Conservation (phyloP, 108 stramenopile genomes). For the Skeletonema grethae region DNA sequence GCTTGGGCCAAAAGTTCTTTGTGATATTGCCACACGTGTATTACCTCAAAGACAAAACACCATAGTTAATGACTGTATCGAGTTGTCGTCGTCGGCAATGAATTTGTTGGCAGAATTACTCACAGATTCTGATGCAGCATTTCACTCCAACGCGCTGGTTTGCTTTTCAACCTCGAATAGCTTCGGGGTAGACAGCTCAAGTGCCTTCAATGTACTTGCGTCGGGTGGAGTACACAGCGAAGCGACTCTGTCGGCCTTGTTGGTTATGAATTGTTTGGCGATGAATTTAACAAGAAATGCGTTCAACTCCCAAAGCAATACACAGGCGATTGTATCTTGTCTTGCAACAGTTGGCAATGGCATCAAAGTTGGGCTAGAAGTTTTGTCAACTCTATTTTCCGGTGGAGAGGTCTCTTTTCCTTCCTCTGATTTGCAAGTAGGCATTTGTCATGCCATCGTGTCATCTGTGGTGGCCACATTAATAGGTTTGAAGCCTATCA, state of each 20-base stretch:
- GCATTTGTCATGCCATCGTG: constrained; percentile 17
- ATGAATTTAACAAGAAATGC: constrained; percentile 16
- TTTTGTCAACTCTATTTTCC: constrained; percentile 27
- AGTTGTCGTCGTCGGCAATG: constrained; percentile 23
- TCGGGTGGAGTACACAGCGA: constrained; percentile 20
- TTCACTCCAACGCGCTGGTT: constrained; percentile 12
- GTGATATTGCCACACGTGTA: constrained; percentile 23
- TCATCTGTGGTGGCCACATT: constrained; percentile 23
- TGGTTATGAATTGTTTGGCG: constrained; percentile 29
- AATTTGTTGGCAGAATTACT: constrained; percentile 34
- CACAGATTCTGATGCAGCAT: constrained; percentile 14
- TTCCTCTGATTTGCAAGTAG: constrained; percentile 16
- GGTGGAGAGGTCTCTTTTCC: constrained; percentile 23
- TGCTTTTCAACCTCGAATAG: constrained; percentile 23
- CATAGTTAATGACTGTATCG: constrained; percentile 21
- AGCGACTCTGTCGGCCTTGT: constrained; percentile 31
- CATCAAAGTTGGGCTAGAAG: constrained; percentile 28
- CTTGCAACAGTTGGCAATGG: constrained; percentile 20
- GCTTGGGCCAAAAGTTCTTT: constrained; percentile 25
- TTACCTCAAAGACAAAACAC: constrained; percentile 8
- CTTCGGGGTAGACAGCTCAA: constrained; percentile 4
- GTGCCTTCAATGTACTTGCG: constrained; percentile 21
- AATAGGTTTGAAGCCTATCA: constrained; percentile 27
- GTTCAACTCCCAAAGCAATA: constrained; percentile 15
- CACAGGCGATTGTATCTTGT: constrained; percentile 14